Percentiles rank a stretch among this genome's conserved stretches.
Conservation (phyloP, 805 yeast genomes). For the Citeromyces nyonsensis region DNA sequence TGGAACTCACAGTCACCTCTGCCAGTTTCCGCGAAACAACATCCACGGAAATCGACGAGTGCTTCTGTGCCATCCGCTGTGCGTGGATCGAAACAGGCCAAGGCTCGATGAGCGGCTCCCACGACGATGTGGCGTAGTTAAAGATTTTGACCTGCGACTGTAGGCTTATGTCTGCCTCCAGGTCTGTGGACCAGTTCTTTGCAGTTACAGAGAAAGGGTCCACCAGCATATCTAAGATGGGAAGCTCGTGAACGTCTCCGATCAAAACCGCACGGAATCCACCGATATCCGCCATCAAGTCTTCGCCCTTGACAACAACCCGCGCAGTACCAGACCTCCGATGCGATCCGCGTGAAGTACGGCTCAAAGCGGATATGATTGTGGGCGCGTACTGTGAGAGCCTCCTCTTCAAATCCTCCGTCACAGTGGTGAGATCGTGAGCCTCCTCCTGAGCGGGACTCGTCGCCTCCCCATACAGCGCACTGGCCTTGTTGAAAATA, state of each 20-base stretch:
- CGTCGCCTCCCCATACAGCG: constrained; percentile 18
- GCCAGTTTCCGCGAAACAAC: constrained; percentile 63
- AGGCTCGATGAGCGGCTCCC: constrained; percentile 92
- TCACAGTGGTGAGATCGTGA: constrained; percentile 21
- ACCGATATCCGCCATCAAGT: constrained; percentile 44
- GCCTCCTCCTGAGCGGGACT: constrained; percentile 6
- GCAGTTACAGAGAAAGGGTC: constrained; percentile 56
- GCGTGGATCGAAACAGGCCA: constrained; percentile 71
- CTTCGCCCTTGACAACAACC: constrained; percentile 51
- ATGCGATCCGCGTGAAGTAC: constrained; percentile 9
- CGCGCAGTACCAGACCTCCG: constrained; percentile 11
- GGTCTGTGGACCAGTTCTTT: constrained; percentile 75
- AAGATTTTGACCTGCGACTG: constrained; percentile 62
- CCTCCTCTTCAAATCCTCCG: constrained; percentile 48
- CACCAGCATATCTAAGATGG: constrained; percentile 64
- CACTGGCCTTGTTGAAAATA: constrained; percentile 60
- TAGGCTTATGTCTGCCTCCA: constrained; percentile 52
- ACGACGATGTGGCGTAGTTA: constrained; percentile 77
- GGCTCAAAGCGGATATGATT: constrained; percentile 33
- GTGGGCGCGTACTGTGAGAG: constrained; percentile 59
- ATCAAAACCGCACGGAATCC: constrained; percentile 73
- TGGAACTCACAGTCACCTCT: constrained; percentile 68
- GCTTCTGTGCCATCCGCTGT: constrained; percentile 19
- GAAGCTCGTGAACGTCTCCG: constrained; percentile 85
- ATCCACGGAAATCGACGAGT: constrained; percentile 41